Evolutionary conservation across 208 protist species (phyloP).

Genomic region (Trypanosoma lewisi): DNA sequence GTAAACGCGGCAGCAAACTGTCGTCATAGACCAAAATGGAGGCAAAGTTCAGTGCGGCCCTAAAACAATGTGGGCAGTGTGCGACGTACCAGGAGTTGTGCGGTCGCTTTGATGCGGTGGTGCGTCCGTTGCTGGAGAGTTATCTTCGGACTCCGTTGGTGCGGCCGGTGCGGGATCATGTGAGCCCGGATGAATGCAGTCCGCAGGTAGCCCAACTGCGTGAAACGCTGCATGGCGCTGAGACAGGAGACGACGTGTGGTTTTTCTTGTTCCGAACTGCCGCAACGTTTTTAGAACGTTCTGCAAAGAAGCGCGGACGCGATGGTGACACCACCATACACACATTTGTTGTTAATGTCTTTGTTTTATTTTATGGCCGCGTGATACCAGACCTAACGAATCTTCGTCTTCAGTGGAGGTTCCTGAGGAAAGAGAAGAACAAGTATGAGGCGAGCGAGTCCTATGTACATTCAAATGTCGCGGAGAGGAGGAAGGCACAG

Average conservation of each 20-base stretch:
- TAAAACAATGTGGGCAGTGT: slow-evolving; percentile 23
- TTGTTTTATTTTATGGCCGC: slow-evolving; percentile 71
- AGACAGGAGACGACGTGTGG: slow-evolving; percentile 73
- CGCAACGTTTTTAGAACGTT: slow-evolving; percentile 47
- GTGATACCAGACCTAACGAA: slow-evolving; percentile 44
- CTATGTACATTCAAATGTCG: slow-evolving; percentile 65
- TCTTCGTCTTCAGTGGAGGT: slow-evolving; percentile 58
- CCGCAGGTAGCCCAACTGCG: slow-evolving; percentile 49
- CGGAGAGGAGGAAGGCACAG: slow-evolving; percentile 66
- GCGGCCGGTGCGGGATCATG: slow-evolving; percentile 54
- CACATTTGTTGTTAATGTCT: slow-evolving; percentile 57
- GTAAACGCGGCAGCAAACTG: not conserved
- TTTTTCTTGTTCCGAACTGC: slow-evolving; percentile 59
- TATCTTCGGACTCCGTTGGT: slow-evolving; percentile 39
- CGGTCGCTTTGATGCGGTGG: slow-evolving; percentile 24
- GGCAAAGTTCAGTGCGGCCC: slow-evolving; percentile 29
- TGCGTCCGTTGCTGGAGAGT: slow-evolving; percentile 47
- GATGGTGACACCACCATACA: slow-evolving; percentile 8
- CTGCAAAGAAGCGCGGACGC: slow-evolving; percentile 46
- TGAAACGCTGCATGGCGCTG: slow-evolving; percentile 30
- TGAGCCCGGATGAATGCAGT: slow-evolving; percentile 67
- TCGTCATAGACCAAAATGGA: slow-evolving; percentile 24
- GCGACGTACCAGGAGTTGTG: slow-evolving; percentile 28
- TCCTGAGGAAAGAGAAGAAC: slow-evolving; percentile 58
- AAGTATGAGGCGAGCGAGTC: slow-evolving; percentile 54